Percentiles rank a stretch among this genome's conserved stretches.
These are phyloP conservation scores for Pseudogymnoascus sp. DNA, from an alignment of 2,329 filamentous ascomycete species.

Conservation along the genomic window DNA sequence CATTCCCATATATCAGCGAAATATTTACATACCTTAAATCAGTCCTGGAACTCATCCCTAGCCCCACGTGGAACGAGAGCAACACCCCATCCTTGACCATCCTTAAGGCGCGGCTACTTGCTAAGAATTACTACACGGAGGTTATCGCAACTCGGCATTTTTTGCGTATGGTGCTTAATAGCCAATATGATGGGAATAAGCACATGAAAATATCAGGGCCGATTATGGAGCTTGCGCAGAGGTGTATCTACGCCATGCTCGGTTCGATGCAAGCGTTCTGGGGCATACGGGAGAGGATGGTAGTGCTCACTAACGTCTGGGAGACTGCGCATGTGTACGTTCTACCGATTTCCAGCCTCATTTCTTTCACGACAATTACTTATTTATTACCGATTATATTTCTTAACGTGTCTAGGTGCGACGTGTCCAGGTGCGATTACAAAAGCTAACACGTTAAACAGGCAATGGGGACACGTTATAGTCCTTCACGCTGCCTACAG, in stretches of 20 bases:
- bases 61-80: slow-evolving; percentile 47
- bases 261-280: slow-evolving; percentile 66
- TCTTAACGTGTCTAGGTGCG: slow-evolving; percentile 8
- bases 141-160: slow-evolving; percentile 86
- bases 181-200: slow-evolving; percentile 31
- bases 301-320: slow-evolving; percentile 92
- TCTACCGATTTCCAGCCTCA: not conserved
- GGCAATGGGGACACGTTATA: slow-evolving; percentile 94
- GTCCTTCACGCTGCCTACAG: slow-evolving; percentile 77
- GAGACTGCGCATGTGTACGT: slow-evolving; percentile 93
- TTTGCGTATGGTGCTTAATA: slow-evolving; percentile 48
- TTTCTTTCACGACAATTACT: not conserved
- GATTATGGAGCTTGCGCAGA: slow-evolving; percentile 47
- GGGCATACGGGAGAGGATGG: slow-evolving; percentile 64
- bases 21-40: slow-evolving; percentile 35
- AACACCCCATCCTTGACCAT: slow-evolving; percentile 70
- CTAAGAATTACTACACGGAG: slow-evolving; percentile 88
- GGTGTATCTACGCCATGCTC: slow-evolving; percentile 55
- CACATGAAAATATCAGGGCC: slow-evolving; percentile 23
- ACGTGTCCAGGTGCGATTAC: no score
- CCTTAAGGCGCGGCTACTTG: slow-evolving; percentile 73
- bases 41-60: slow-evolving; percentile 13
- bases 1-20: slow-evolving; percentile 41
- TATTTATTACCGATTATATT: not conserved
- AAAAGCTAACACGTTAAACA: slow-evolving; percentile 18